A percentile compares a stretch with the other conserved stretches of the same genome.
These are phyloP conservation scores for Pinus taeda DNA, from an alignment of 75 land plant species.

Conservation along the genomic window DNA sequence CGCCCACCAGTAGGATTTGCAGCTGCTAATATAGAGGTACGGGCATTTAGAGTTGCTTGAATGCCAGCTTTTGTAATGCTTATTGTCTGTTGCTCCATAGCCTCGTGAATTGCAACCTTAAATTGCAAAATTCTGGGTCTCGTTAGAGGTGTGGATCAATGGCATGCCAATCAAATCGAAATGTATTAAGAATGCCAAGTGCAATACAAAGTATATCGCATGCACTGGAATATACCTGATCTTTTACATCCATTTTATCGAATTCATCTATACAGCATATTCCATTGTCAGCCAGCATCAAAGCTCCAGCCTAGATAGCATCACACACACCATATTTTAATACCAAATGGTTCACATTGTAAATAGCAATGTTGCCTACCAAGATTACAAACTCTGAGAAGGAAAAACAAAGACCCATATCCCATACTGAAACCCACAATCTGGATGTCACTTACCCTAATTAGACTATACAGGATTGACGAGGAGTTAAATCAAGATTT, in stretches of 20 bases:
- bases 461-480: too few species aligned
- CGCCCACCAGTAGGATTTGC: constrained; percentile 98
- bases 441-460: too few species aligned
- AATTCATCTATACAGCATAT: constrained; percentile 99
- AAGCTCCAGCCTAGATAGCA: constrained; percentile 83
- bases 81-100: constrained; percentile 99
- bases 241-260: constrained; percentile 98
- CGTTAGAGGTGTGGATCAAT: background rate
- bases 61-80: constrained; percentile 99
- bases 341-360: background rate
- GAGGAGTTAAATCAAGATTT: too few species aligned
- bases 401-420: background rate
- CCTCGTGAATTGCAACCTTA: constrained; percentile 99
- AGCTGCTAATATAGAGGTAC: constrained; percentile 95
- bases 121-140: background rate
- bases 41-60: constrained; percentile 96
- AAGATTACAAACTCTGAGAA: too few species aligned
- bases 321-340: background rate
- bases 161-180: constrained; percentile 1
- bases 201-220: background rate
- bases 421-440: too few species aligned
- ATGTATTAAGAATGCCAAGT: background rate
- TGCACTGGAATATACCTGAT: constrained; percentile 66
- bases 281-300: constrained; percentile 99
- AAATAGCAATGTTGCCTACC: background rate